Conservation (phyloP, 441 rosid species). For the Jatropha multifida region DNA sequence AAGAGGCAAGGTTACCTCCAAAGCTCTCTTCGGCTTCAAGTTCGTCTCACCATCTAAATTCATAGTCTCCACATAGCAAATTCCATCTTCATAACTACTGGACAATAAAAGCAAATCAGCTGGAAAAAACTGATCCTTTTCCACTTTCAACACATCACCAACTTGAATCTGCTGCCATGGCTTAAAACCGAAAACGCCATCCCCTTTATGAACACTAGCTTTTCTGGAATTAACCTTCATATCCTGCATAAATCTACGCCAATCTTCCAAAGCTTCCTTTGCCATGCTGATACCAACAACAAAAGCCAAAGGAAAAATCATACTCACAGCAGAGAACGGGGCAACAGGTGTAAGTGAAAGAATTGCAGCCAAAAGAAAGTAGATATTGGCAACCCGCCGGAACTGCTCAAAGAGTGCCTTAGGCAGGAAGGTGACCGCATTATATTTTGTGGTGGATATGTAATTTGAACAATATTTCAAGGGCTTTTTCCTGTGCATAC, state of each 20-base stretch:
- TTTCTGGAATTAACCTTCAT: constrained; percentile 79
- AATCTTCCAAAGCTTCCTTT: constrained; percentile 93
- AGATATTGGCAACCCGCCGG: constrained; percentile 90
- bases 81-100: constrained; percentile 88
- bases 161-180: constrained; percentile 80
- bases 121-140: constrained; percentile 89
- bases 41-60: constrained; percentile 97
- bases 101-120: constrained; percentile 89
- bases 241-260: constrained; percentile 95
- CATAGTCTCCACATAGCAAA: constrained; percentile 98
- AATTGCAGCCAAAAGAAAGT: constrained; percentile 86
- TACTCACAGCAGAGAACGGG: constrained; percentile 84
- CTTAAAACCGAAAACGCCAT: constrained; percentile 59
- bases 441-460: constrained; percentile 90
- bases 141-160: constrained; percentile 85
- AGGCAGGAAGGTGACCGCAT: constrained; percentile 73
- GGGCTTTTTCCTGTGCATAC: constrained; percentile 76
- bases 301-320: constrained; percentile 88
- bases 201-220: constrained; percentile 58
- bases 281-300: constrained; percentile 97
- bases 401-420: constrained; percentile 94
- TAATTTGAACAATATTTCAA: constrained; percentile 69
- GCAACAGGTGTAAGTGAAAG: constrained; percentile 82
- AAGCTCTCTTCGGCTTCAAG: constrained; percentile 83
- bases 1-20: constrained; percentile 69